phyloP scores from a whole-genome alignment of 2,329 filamentous ascomycete species.

The Fusarium algeriense region DNA sequence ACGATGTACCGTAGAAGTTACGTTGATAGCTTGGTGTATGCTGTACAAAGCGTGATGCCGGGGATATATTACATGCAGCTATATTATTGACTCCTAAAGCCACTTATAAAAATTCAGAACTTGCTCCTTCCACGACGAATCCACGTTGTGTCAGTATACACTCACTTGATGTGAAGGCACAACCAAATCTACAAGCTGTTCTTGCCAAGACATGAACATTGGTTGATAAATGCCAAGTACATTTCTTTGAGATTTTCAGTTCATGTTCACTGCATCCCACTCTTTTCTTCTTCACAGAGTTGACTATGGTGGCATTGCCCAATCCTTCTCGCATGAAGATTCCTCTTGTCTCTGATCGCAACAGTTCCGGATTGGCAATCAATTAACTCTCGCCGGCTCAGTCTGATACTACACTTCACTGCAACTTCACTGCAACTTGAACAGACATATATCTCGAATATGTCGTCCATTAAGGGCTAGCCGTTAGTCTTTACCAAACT shows the following conservation, averaged over 20 bases:
- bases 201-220: background rate
- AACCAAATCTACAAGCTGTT: background rate
- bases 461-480: background rate
- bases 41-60: constrained; percentile 13
- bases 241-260: background rate
- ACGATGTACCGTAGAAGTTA: constrained; percentile 31
- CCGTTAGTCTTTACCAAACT: background rate
- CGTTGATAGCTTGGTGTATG: constrained; percentile 20
- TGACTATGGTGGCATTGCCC: background rate
- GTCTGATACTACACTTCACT: background rate
- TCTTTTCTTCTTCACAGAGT: background rate
- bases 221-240: background rate
- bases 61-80: constrained; percentile 3
- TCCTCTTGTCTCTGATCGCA: background rate
- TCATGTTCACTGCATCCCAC: background rate
- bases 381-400: background rate
- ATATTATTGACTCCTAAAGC: constrained; percentile 11
- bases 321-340: background rate
- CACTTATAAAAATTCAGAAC: background rate
- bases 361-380: background rate
- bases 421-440: background rate
- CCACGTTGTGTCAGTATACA: background rate
- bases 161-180: background rate
- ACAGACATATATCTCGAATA: background rate
- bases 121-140: background rate